phyloP scores from a whole-genome alignment of 164 flowering plant species.

The Euptelea pleiosperma region DNA sequence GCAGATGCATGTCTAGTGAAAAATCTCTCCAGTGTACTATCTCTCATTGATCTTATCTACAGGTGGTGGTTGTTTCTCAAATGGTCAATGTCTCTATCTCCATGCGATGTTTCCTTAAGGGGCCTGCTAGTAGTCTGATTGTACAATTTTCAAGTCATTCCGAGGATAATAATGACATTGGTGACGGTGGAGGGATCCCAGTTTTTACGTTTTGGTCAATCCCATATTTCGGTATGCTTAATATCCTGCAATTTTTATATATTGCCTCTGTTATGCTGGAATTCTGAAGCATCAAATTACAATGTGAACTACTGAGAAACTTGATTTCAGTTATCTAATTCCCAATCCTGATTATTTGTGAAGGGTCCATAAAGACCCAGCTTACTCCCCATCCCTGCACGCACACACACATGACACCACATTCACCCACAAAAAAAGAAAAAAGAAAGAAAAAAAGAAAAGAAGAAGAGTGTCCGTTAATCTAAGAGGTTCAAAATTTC shows the following conservation, averaged over 20 bases:
- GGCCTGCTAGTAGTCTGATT: conserved; percentile 43
- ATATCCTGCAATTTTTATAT: neutral
- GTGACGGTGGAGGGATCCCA: conserved; percentile 74
- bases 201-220: conserved; percentile 55
- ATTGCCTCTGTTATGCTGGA: too few relatives aligned
- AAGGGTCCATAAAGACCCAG: too few relatives aligned
- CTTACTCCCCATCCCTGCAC: too few relatives aligned
- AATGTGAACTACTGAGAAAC: neutral
- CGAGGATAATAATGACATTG: conserved; percentile 46
- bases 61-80: conserved; percentile 49
- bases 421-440: too few relatives aligned
- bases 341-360: neutral
- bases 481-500: too few relatives aligned
- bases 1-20: neutral
- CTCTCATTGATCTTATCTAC: conserved; percentile 9
- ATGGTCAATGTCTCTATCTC: conserved; percentile 51
- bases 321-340: neutral
- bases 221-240: conserved; percentile 51
- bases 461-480: too few relatives aligned
- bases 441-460: too few relatives aligned
- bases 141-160: conserved; percentile 48
- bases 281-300: neutral
- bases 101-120: conserved; percentile 61
- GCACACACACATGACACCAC: too few relatives aligned
- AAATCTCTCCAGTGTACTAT: neutral